Percentiles rank a stretch among this genome's conserved stretches.
phyloP scores from a whole-genome alignment of 345 rosid genomes.

The Bretschneidera sinensis region DNA sequence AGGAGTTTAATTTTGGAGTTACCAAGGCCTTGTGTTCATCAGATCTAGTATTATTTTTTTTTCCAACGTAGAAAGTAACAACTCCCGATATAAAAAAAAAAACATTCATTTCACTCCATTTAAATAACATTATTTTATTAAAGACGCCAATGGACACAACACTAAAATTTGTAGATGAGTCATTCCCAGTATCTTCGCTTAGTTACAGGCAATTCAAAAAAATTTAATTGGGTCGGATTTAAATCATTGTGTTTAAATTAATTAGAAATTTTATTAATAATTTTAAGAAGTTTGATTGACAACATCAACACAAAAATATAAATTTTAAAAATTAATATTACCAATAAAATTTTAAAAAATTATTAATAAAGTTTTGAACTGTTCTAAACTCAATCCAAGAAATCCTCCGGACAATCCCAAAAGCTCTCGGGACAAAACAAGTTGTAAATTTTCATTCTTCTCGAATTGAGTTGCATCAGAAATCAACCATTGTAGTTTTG shows the following conservation, averaged over 20 bases:
- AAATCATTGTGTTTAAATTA: too few species aligned
- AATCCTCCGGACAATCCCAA: constrained; percentile 88
- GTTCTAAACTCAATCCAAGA: too few species aligned
- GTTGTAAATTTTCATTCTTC: constrained; percentile 54
- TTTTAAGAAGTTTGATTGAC: too few species aligned
- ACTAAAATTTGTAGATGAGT: constrained; percentile 50
- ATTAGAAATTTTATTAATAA: too few species aligned
- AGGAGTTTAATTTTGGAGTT: too few species aligned
- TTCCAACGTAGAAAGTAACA: constrained; percentile 68
- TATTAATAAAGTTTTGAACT: too few species aligned
- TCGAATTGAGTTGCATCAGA: constrained; percentile 62
- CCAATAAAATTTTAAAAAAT: too few species aligned
- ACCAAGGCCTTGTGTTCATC: constrained; percentile 55
- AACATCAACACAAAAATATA: too few species aligned
- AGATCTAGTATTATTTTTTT: constrained; percentile 60
- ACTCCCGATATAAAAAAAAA: constrained; percentile 62
- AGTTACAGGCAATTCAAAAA: too few species aligned
- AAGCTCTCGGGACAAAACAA: constrained; percentile 80
- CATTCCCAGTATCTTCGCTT: constrained; percentile 83
- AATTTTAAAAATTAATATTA: too few species aligned
- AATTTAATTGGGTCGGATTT: too few species aligned
- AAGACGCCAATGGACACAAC: constrained; percentile 77
- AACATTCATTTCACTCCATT: constrained; percentile 77
- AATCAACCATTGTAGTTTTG: constrained; percentile 66
- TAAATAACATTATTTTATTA: constrained; percentile 78